Evolutionary conservation across 192 early-diverging fungal genomes (phyloP), one percentile per base, ranked within the genome.

Genomic region (Funneliformis geosporum): DNA sequence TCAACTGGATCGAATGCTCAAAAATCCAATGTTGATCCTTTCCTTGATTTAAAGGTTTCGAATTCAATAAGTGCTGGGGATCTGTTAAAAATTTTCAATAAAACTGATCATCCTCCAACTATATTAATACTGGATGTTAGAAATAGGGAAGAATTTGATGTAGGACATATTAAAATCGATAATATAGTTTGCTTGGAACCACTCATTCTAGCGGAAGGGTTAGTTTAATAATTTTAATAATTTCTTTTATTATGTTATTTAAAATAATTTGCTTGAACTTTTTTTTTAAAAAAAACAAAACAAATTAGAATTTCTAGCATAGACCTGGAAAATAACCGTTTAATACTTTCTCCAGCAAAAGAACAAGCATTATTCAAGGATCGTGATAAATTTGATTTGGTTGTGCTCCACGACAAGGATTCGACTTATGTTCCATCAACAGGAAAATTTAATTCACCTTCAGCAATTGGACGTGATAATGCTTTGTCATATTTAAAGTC

Each of bases 361-460:
- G 92, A 93, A 68, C 88, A 88, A n/a, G 44, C 80, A 21, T 80
- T 94, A 50, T 97, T 98, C 82, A 79, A 83, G 1, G 80, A 80
- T 40, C 87, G 95, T 7, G 68, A 90, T 46, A 76, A 84, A 21
- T 94, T 94, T 77, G 93, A 95, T 72, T 61, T 96, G 2, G 83
- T 97, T 8, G 88, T 96, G 10, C 91, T 90, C 71, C 89, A 92
- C 61, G 92, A 93, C 76, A 88, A 91, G 59, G 83, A 78, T 38
- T 91, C 91, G 25, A 68, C 81, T 18, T 68, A 79, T 14, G 73
- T 80, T 76, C 23, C 80, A 38, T 21, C 27, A 23, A 12, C 55
- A 4, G 16, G 27, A 47, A 60, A 44, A n/a, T 79, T 50, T 65
- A 79, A 81, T 25, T 80, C 66, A 44, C 60, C 50, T 66, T 71